phyloP scores from a whole-genome alignment of 2,329 filamentous ascomycete species.

The Fusarium sp. region DNA sequence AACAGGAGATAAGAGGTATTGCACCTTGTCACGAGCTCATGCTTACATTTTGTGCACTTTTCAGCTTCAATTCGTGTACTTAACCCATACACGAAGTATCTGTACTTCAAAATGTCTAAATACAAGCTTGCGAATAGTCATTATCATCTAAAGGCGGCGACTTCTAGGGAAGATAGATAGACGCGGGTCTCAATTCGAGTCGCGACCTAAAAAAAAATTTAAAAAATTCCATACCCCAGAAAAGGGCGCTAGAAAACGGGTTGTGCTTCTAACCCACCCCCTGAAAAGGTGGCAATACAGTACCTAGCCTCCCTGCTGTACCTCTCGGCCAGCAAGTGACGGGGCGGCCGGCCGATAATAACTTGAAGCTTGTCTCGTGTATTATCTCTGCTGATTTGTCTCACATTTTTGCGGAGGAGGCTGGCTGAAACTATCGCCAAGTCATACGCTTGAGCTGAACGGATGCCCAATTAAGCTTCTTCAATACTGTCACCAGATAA shows the following conservation, averaged over 20 bases:
- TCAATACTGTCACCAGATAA: conserved; percentile 23
- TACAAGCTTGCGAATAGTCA: not conserved
- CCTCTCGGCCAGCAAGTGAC: conserved; percentile 19
- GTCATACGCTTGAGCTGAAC: conserved; percentile 8
- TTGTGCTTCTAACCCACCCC: conserved; percentile 24
- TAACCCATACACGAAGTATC: not conserved
- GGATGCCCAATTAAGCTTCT: conserved; percentile 11
- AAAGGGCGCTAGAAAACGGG: conserved; percentile 42
- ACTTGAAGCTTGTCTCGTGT: conserved; percentile 16
- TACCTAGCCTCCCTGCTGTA: conserved; percentile 10
- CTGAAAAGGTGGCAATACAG: conserved; percentile 37
- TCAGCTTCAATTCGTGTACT: not conserved
- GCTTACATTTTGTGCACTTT: not conserved
- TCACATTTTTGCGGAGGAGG: conserved; percentile 18
- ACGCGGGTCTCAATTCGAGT: conserved; percentile 1
- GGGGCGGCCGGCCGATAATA: conserved; percentile 32
- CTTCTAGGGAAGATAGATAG: conserved; percentile 23
- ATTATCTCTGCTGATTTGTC: conserved; percentile 5
- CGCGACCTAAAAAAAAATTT: conserved; percentile 11
- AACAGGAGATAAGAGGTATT: conserved; percentile 14
- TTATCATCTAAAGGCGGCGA: conserved; percentile 1
- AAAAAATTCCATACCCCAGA: conserved; percentile 33
- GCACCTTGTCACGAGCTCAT: not conserved
- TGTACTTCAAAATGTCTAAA: not conserved
- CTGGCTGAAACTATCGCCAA: conserved; percentile 32